These are phyloP conservation scores for Solanum corneliomulleri DNA, from an alignment of 257 asterid genomes.

Conservation along the genomic window DNA sequence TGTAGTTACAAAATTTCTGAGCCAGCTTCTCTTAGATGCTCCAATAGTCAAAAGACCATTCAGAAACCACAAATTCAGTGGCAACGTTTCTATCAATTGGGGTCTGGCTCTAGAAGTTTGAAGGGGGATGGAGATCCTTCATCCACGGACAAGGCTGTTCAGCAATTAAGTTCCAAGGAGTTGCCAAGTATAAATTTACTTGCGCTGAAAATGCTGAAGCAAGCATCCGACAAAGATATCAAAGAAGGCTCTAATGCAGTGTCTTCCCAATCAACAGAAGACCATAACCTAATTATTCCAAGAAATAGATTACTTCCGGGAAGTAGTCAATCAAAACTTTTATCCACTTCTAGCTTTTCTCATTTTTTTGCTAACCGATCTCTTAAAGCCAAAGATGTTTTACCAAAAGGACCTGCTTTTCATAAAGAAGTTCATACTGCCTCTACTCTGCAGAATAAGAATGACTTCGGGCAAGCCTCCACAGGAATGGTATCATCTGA, in stretches of 20 bases:
- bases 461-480: background rate
- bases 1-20: constrained; percentile 5
- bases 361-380: constrained; percentile 12
- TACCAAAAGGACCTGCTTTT: background rate
- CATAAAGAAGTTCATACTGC: background rate
- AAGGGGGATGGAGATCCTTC: background rate
- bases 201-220: background rate
- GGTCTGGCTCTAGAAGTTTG: background rate
- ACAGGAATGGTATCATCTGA: background rate
- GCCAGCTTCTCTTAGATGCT: constrained; percentile 5
- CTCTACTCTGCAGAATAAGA: background rate
- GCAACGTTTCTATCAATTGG: background rate
- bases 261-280: constrained; percentile 4
- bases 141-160: background rate
- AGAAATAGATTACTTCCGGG: background rate
- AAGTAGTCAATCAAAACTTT: constrained; percentile 3
- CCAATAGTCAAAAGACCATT: background rate
- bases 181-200: background rate
- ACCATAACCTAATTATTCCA: background rate
- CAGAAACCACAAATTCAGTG: background rate
- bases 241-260: constrained; percentile 1
- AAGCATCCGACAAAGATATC: background rate
- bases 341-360: constrained; percentile 24
- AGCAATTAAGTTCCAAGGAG: constrained; percentile 1
- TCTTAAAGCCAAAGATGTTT: constrained; percentile 6